Evolutionary conservation across 768 basidiomycete species (phyloP), one percentile per base, ranked within the genome.

Genomic region (Termitomyces sp.): DNA sequence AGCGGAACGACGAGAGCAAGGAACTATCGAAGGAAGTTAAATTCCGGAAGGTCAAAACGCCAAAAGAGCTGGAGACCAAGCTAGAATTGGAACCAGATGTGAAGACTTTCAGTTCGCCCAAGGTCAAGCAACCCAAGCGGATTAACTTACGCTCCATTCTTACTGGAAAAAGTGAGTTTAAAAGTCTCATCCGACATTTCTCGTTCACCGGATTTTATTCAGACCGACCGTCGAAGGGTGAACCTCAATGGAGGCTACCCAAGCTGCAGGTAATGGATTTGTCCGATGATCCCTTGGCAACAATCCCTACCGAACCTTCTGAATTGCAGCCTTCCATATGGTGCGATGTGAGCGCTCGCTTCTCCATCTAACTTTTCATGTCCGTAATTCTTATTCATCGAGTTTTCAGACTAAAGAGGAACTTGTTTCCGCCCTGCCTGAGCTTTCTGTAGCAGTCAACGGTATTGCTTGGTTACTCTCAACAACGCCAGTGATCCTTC

Each of bases 401-500:
- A 34, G 16, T 44, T 6, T 48, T 6, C 42, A 66, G 66, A 63
- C 63, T 22, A 66, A 63, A 54, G 65, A 66, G 44, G 66, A 67
- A 44, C 54, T 67, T 33, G 27, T 60, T 11, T 59, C 65, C 3
- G 65, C 66, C 13, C 33, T 63, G 31, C 66, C 66, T 16, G 65
- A 61, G 20, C 60, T 67, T 34, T 46, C 65, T 2, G 60, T 60
- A 47, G 27, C 58, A 11, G 41, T 55, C 48, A 64, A 67, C 41
- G 61, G 61, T n/a, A 46, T 67, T 31, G 54, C 65, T 4, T 67
- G 63, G 63, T 44, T 58, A 42, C 42, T 60, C 24, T 61, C 63
- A 24, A 31, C 57, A 4, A 64, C 63, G 3, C 60, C 63, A 22
- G 54, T 57, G 27, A 58, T 63, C 13, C 53, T 63, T 42, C 36